Base-by-base conservation (phyloP, 768 basidiomycete genomes). In the Rhizopogon salebrosus region DNA sequence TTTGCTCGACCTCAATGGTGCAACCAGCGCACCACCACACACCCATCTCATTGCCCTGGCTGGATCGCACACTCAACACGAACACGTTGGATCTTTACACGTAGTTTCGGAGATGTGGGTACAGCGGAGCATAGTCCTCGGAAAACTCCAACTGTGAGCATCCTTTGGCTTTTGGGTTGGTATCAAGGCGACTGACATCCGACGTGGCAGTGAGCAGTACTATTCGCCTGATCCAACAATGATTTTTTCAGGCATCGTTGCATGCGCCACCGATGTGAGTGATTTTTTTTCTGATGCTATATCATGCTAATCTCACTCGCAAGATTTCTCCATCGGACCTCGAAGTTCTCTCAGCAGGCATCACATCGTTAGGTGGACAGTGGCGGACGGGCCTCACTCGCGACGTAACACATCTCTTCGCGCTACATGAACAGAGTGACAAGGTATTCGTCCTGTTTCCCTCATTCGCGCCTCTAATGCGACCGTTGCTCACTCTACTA, bases 381-480 rank as follows among this genome's bases (percentile, higher is more conserved):
- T 91, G 84, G 83, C 80, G 89, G 23, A 69, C 71, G 0, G 83
- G 82, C 8, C 78, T 95, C 45, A 93, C 92, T 0, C 77, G 80
- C 53, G 93, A 95, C 53, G 87, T 92, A 20, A 95, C 94, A 0
- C 94, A 95, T 64, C 78, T 95, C 46, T 88, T 95, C 59, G 82
- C 83, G 27, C 68, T 85, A 31, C 69, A 72, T 49, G 46, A 63
- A 0, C 72, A 72, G 2, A 81, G 81, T 4, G 65, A 73, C 26
- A 84, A 83, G 63, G 63, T 84, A 80, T 52, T 46, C 63, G 48
- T 10, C 16, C 1, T 31, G 1, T 13, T 13, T 6, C n/a, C 3
- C 40, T 31, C 20, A 1, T 10, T 11, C 4, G 0, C 20, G 16
- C 39, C 1, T 27, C 22, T 5, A 23, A 22, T 27, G 11, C 9